Evolutionary conservation across 805 yeast genomes (phyloP), one percentile per base, ranked within the genome.

Genomic region (Metschnikowia henanensis): DNA sequence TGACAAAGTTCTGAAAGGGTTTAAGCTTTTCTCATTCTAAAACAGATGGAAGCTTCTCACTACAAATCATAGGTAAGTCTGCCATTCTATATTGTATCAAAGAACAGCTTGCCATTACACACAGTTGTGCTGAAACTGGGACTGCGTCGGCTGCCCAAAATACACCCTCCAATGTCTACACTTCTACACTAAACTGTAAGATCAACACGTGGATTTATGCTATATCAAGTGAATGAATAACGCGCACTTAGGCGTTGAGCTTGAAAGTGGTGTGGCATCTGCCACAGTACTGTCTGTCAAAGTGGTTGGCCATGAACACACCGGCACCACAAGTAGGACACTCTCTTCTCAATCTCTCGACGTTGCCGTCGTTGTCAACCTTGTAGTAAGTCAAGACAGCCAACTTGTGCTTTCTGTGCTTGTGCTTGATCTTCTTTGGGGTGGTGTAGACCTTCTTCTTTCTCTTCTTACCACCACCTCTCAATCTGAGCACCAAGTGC

Each of bases 401-500:
- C 71, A 94, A 83, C 87, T 94, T 94, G 79, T 87, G 88, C 84
- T 92, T 94, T 88, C 87, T 94, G 87, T 89, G 97, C 87, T 90
- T 91, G 95, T 94, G 98, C 81, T 79, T 88, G 81, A 94, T 88
- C 87, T 91, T 95, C 91, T 94, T 94, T 83, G 99, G 99, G 72
- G 98, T 92, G 80, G 98, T 92, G 92, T 92, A 94, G 73, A 90
- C 97, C 95, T 92, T 92, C 97, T 94, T 94, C 94, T 94, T 94
- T 85, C 96, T 92, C 94, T 94, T 94, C 88, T 91, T 94, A 73
- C 76, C 76, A 54, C 58, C 58, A 82, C 95, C 97, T 83, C 97
- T 88, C 76, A 90, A 84, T 84, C 97, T 91, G 57, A 91, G 80
- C 62, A 91, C 97, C 75, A 91, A 82, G 74, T 91, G 97, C 49